Conservation (phyloP, 106 monocot species). For the Agapanthus africanus region DNA sequence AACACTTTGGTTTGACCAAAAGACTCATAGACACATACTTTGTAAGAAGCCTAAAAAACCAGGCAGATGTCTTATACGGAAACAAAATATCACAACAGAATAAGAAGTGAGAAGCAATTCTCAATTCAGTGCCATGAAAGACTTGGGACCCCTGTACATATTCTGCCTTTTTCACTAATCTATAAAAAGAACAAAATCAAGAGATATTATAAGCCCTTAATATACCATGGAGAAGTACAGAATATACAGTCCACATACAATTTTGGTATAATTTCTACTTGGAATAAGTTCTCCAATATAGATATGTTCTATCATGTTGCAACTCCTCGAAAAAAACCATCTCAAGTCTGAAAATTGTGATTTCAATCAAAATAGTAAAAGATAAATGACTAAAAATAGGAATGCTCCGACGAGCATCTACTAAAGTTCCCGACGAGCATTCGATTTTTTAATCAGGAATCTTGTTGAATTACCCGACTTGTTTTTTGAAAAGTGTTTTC, state of each 20-base stretch:
- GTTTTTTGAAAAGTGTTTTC: too few relatives aligned
- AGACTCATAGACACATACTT: background rate
- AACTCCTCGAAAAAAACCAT: background rate
- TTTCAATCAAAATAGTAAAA: background rate
- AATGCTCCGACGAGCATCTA: background rate
- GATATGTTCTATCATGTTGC: too few relatives aligned
- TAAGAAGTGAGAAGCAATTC: background rate
- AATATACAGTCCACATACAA: too few relatives aligned
- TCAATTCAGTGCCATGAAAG: background rate
- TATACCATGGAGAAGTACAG: too few relatives aligned
- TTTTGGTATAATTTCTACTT: too few relatives aligned
- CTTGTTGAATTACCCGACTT: too few relatives aligned
- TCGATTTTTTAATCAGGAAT: too few relatives aligned
- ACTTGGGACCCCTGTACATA: background rate
- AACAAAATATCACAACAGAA: background rate
- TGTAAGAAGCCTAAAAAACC: background rate
- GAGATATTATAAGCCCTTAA: too few relatives aligned
- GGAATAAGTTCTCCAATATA: too few relatives aligned
- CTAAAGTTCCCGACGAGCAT: too few relatives aligned
- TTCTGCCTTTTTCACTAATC: background rate
- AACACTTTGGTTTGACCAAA: background rate
- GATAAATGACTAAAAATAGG: background rate
- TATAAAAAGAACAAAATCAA: background rate
- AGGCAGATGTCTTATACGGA: too few relatives aligned
- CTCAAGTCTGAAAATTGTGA: background rate